phyloP scores from a whole-genome alignment of 306 rosid species.

The Quercus alba region DNA sequence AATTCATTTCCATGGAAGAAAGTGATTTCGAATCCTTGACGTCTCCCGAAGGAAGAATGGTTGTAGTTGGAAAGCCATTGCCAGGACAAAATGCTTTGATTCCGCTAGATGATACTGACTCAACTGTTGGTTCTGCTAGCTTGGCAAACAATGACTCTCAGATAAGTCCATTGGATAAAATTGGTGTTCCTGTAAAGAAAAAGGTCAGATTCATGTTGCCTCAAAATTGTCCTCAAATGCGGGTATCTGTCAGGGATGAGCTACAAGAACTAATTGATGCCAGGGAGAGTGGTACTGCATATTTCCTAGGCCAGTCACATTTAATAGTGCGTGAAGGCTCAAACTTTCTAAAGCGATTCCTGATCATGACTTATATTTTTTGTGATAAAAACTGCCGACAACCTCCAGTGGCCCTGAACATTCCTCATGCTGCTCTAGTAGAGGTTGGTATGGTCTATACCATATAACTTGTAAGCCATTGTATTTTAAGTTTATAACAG shows the following conservation, averaged over 20 bases:
- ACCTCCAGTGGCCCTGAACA: slow-evolving; percentile 59
- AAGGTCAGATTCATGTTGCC: slow-evolving; percentile 74
- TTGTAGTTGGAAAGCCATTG: slow-evolving; percentile 53
- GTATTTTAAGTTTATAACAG: neutral
- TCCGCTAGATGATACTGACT: slow-evolving; percentile 34
- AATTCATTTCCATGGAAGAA: slow-evolving; percentile 63
- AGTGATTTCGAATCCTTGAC: slow-evolving; percentile 46
- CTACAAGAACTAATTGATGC: slow-evolving; percentile 64
- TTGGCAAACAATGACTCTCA: slow-evolving; percentile 35
- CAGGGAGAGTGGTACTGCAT: slow-evolving; percentile 81
- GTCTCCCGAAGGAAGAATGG: slow-evolving; percentile 52
- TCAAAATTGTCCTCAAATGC: slow-evolving; percentile 55
- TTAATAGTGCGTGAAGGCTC: slow-evolving; percentile 52
- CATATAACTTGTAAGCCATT: slow-evolving; percentile 14
- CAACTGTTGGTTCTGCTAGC: neutral
- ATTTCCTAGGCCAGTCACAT: slow-evolving; percentile 73
- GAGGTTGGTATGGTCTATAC: slow-evolving; percentile 70
- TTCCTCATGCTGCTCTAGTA: slow-evolving; percentile 87
- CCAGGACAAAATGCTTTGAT: slow-evolving; percentile 52
- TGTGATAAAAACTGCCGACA: slow-evolving; percentile 64
- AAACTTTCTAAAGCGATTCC: slow-evolving; percentile 50
- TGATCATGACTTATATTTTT: slow-evolving; percentile 53
- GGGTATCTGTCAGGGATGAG: slow-evolving; percentile 50
- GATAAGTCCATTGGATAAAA: slow-evolving; percentile 27
- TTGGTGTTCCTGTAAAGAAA: slow-evolving; percentile 7